phyloP scores from a whole-genome alignment of 495 filamentous ascomycete genomes.

The Cryomyces antarcticus region DNA sequence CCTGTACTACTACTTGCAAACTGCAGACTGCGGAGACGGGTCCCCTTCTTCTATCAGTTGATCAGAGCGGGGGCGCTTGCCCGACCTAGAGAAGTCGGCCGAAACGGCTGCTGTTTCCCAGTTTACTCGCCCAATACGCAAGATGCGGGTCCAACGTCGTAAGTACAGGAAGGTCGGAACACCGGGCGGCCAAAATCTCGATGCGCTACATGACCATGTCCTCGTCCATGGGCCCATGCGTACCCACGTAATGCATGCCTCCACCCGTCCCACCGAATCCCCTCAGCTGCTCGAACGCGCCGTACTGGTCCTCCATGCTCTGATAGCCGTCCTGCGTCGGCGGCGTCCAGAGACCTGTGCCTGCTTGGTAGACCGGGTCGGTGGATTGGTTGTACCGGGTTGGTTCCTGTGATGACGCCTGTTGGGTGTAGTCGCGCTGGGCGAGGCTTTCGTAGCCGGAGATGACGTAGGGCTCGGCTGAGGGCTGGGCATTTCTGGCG shows the following conservation, averaged over 20 bases:
- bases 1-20: too few species aligned
- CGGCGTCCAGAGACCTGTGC: slow-evolving; percentile 8
- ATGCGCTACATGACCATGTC: neutral
- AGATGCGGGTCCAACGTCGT: too few species aligned
- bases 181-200: neutral
- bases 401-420: slow-evolving; percentile 8
- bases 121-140: too few species aligned
- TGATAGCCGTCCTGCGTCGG: slow-evolving; percentile 2
- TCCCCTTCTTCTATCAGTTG: too few species aligned
- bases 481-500: neutral
- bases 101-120: too few species aligned
- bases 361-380: slow-evolving; percentile 12
- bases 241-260: neutral
- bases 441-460: slow-evolving; percentile 14
- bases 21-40: too few species aligned
- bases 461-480: slow-evolving; percentile 14
- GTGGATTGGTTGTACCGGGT: slow-evolving; percentile 14
- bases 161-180: too few species aligned
- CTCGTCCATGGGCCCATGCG: neutral
- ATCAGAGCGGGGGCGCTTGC: too few species aligned
- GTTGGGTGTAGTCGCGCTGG: slow-evolving; percentile 13
- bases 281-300: slow-evolving; percentile 11
- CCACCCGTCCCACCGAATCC: neutral
- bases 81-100: too few species aligned
- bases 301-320: slow-evolving; percentile 19